A percentile compares a stretch with the other conserved stretches of the same genome.
phyloP scores from a whole-genome alignment of 441 rosid genomes.

The Rhodomyrtus psidioides region DNA sequence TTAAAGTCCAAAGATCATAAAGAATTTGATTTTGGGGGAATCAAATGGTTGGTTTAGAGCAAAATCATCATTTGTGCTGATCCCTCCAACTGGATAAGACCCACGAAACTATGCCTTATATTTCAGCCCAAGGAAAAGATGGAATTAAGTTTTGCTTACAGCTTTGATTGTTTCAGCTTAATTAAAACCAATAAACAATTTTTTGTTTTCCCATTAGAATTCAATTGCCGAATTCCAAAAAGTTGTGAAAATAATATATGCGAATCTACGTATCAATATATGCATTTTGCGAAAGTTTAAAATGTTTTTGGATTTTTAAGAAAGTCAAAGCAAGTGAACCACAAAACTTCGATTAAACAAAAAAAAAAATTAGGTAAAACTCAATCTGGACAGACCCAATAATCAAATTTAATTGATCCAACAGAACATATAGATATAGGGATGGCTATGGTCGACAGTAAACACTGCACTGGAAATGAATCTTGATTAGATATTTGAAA shows the following conservation, averaged over 20 bases:
- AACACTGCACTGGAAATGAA: neutral
- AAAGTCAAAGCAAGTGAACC: neutral
- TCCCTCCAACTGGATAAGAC: neutral
- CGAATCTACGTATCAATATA: neutral
- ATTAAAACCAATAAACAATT: neutral
- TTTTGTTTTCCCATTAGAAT: neutral
- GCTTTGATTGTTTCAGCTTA: neutral
- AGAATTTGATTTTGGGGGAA: neutral
- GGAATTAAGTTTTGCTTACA: neutral
- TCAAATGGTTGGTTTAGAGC: neutral
- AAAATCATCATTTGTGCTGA: neutral
- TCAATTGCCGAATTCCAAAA: neutral
- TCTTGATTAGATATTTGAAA: neutral
- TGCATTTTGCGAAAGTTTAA: neutral
- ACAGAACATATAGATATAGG: neutral
- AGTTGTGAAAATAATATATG: neutral
- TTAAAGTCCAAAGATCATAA: neutral
- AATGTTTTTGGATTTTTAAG: neutral
- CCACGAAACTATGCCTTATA: neutral
- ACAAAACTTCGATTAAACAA: neutral
- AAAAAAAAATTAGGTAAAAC: neutral
- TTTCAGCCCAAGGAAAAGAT: neutral
- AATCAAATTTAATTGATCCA: neutral
- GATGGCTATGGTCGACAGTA: neutral
- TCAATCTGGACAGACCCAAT: neutral